Evolutionary conservation across 305 asterid genomes (phyloP), one percentile per base, ranked within the genome.

Genomic region (Fraxinus angustifolia): DNA sequence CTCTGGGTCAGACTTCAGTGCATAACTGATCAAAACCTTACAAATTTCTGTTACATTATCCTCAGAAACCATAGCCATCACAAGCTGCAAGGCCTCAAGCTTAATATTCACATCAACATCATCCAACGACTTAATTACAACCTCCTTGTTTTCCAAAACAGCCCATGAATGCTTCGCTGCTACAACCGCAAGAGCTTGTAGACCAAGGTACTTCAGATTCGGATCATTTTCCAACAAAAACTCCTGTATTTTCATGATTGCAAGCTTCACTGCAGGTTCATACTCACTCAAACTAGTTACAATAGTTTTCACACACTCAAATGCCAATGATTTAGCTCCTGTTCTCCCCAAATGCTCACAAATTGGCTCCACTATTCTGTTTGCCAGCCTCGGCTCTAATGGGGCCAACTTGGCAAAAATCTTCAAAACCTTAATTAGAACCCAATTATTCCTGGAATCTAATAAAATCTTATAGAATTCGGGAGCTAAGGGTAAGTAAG

Each of bases 401-500:
- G 92, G 92, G 16, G 89, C 94, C 88, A 96, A 87, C 90, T 88
- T 89, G 8, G 90, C 84, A 23, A 94, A 94, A 75, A 96, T 92
- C 92, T 96, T 96, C 60, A 96, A 84, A 77, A 96, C 91, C 90
- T 96, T 96, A 53, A 96, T 96, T 89, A 96, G 86, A 79, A 96
- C 88, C 99, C 99, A 96, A 80, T 96, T 96, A 87, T 94, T 94
- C 83, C 90, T 89, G 36, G 97, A 94, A 65, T 93, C 97, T 58
- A 90, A 95, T 83, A 96, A 87, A 83, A 94, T 86, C 84, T 89
- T 89, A 84, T 91, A 94, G 82, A 96, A 96, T 82, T 96, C 98
- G 0, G 99, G 99, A 4, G 99, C 99, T 86, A 96, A 84, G 4
- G 99, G 98, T 87, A 96, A 87, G 83, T 93, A 96, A 17, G 98